Evolutionary conservation across 768 basidiomycete genomes (phyloP), one percentile per base, ranked within the genome.

Genomic region (Cubamyces lactineus): DNA sequence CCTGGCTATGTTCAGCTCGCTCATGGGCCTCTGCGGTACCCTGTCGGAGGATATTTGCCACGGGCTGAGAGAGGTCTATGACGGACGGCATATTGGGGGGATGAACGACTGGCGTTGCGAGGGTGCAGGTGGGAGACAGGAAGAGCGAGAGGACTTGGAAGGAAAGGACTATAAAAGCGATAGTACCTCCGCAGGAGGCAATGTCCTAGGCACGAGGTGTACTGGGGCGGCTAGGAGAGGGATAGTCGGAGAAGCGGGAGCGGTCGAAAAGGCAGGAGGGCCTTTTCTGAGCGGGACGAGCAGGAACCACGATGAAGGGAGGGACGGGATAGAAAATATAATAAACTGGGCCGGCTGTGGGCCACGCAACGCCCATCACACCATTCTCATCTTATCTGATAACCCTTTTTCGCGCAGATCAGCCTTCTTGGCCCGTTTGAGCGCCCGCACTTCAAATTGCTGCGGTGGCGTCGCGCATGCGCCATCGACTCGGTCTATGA

Each of bases 11-110:
- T 67, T 84, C 84, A 19, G 84, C 84, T 13, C 76, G 72, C 57
- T 85, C 82, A 69, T 91, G 90, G 8, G 84, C 84, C 56, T 61
- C 46, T 34, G 72, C 70, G 12, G 81, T 82, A n/a, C 76, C 78
- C 45, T 69, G 58, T 39, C 72, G 72, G 5, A 83, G 71, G 28
- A 83, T 72, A 15, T 70, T 70, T 15, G 80, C 75, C 13, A 80
- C 62, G 43, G 75, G 69, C 21, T 68, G 65, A 4, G 72, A 66
- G 51, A 67, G 62, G 66, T 76, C 74, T 48, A 71, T 21, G 34
- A 34, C 39, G 49, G 34, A n/a, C 24, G 42, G 30, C 19, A 57
- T 30, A 5, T 30, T 28, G 19, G 30, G 26, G 42, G 49, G 42
- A 23, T 19, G 23, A 39, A 47, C 16, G 47, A 28, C 34, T 42